phyloP scores from a whole-genome alignment of 208 protist genomes.

The Strigomonas culicis region DNA sequence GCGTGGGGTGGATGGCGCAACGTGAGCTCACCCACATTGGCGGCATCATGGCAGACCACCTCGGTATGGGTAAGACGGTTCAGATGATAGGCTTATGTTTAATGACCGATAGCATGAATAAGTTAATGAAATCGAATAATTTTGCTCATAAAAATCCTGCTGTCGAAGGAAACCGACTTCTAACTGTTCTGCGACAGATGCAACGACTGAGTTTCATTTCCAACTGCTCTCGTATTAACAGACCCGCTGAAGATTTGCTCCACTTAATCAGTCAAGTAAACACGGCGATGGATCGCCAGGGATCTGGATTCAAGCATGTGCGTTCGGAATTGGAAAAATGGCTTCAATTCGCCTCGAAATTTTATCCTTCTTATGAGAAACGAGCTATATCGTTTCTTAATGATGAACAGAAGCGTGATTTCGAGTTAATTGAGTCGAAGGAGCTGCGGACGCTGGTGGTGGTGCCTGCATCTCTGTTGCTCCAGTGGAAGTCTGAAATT shows the following conservation, averaged over 20 bases:
- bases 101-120: slow-evolving; percentile 55
- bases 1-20: slow-evolving; percentile 87
- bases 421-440: slow-evolving; percentile 73
- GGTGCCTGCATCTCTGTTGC: slow-evolving; percentile 88
- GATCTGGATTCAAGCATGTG: slow-evolving; percentile 24
- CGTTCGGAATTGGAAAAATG: slow-evolving; percentile 76
- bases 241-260: slow-evolving; percentile 55
- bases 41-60: slow-evolving; percentile 90
- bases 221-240: slow-evolving; percentile 82
- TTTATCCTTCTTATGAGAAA: slow-evolving; percentile 74
- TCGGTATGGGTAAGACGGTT: slow-evolving; percentile 91
- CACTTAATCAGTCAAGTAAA: slow-evolving; percentile 41
- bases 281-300: slow-evolving; percentile 14
- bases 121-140: slow-evolving; percentile 24
- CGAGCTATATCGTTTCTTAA: slow-evolving; percentile 69
- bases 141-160: slow-evolving; percentile 24
- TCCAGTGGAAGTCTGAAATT: slow-evolving; percentile 92
- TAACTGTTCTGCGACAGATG: slow-evolving; percentile 82
- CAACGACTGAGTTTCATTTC: slow-evolving; percentile 77
- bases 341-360: slow-evolving; percentile 78
- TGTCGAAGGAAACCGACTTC: slow-evolving; percentile 49
- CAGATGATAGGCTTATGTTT: slow-evolving; percentile 91
- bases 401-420: slow-evolving; percentile 72
- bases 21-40: slow-evolving; percentile 71
- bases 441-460: slow-evolving; percentile 91